These are phyloP conservation scores for Stemphylium vesicarium DNA, from an alignment of 2,329 filamentous ascomycete species.

Conservation along the genomic window DNA sequence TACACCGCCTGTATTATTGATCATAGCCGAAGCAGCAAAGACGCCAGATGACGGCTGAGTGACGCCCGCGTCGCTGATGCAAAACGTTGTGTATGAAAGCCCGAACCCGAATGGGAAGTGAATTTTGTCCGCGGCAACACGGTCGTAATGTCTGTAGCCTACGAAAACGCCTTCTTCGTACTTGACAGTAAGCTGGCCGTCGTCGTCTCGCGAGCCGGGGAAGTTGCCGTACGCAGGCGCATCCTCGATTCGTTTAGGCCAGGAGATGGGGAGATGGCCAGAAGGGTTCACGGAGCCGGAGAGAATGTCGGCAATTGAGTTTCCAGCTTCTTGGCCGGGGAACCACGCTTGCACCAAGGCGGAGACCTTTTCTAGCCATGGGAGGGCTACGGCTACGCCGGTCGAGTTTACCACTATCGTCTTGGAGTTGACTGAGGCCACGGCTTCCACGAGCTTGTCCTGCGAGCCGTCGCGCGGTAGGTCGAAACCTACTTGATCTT, in stretches of 20 bases:
- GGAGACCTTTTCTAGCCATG: slow-evolving; percentile 63
- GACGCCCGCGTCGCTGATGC: slow-evolving; percentile 62
- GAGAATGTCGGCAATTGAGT: slow-evolving; percentile 52
- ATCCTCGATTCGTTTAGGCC: slow-evolving; percentile 45
- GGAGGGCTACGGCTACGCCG: slow-evolving; percentile 74
- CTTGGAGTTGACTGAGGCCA: slow-evolving; percentile 70
- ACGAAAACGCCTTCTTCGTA: slow-evolving; percentile 62
- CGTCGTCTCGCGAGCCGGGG: slow-evolving; percentile 51
- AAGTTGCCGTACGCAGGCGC: slow-evolving; percentile 49
- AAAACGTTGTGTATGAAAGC: slow-evolving; percentile 48
- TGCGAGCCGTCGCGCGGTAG: slow-evolving; percentile 61
- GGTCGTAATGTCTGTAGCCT: slow-evolving; percentile 64
- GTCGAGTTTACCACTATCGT: slow-evolving; percentile 78
- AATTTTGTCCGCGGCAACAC: slow-evolving; percentile 63
- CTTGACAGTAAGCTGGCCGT: slow-evolving; percentile 65
- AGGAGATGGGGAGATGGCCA: slow-evolving; percentile 49
- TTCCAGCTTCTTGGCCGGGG: slow-evolving; percentile 52
- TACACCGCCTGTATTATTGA: slow-evolving; percentile 60
- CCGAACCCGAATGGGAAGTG: slow-evolving; percentile 51
- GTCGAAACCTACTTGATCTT: slow-evolving; percentile 63
- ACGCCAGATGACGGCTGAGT: slow-evolving; percentile 61
- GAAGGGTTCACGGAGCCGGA: slow-evolving; percentile 50
- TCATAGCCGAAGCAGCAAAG: slow-evolving; percentile 46
- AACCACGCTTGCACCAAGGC: slow-evolving; percentile 52
- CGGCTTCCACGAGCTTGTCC: slow-evolving; percentile 69